Evolutionary conservation across 2,329 filamentous ascomycete genomes (phyloP), one percentile per base, ranked within the genome.

Genomic region (Blumeria graminis): DNA sequence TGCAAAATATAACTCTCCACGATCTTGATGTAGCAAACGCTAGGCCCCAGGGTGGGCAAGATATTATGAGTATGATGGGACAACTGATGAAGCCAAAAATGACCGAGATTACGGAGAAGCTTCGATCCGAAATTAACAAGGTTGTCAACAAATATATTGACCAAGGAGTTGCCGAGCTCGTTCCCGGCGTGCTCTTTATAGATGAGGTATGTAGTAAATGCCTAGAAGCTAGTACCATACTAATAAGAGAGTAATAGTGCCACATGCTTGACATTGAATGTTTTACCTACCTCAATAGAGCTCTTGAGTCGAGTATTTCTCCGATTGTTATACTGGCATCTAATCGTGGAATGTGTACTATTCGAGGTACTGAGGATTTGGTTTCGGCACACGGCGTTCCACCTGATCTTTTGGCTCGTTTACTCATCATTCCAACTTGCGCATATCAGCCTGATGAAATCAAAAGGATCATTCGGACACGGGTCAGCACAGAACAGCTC

Each of bases 11-110:
- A 60, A 95, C 92, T 50, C 76, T 98, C 61, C 92, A 98, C 69
- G 92, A 98, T 67, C 75, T 98, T 57, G 92, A 98, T 66, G 84
- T 96, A 60, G 92, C 92, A 61, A 98, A 98, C 66, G 85, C 92
- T 13, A 76, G 90, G 65, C 92, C 92, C 4, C 88, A 96, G 72
- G 92, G 92, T 56, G 92, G 92, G 48, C 92, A 98, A 74, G 92
- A 98, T 69, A 94, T 98, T 62, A 96, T 98, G 89, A 95, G 89
- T 73, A 96, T 98, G 92, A 96, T 98, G 90, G 92, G 92, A 65
- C 92, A 98, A 71, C 73, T 98, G 66, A 95, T 96, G 88, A 96
- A 96, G 77, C 92, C 92, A 60, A 93, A 93, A 74, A 95, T 95
- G 81, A 98, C 92, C 6, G 92, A 98, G 69, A 96, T 98, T 66